Evolutionary conservation across 768 basidiomycete genomes (phyloP).

Genomic region (Tephrocybe rancida): DNA sequence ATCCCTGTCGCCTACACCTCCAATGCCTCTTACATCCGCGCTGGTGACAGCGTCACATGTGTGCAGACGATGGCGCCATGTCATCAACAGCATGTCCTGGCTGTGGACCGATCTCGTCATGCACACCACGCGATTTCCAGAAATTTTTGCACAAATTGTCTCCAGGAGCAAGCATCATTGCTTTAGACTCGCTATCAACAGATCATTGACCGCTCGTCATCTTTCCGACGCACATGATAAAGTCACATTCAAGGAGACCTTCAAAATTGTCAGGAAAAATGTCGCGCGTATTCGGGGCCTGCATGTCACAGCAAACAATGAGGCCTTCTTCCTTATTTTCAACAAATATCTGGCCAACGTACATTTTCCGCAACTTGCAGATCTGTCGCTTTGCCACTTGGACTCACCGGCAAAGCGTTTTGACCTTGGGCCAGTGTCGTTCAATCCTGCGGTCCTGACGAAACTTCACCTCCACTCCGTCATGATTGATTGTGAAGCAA

Average conservation of each 20-base stretch:
- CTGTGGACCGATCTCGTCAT: slow-evolving; percentile 2
- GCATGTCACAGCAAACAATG: neutral
- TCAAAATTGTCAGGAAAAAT: slow-evolving; percentile 1
- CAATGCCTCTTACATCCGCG: neutral
- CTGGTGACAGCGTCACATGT: neutral
- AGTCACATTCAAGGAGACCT: slow-evolving; percentile 6
- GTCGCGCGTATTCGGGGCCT: neutral
- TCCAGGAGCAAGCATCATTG: slow-evolving; percentile 1
- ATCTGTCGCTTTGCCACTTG: neutral
- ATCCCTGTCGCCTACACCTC: neutral
- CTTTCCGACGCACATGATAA: neutral
- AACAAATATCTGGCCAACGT: neutral
- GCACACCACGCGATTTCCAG: slow-evolving; percentile 4
- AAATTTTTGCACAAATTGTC: slow-evolving; percentile 4
- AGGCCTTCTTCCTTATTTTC: neutral
- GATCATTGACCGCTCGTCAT: neutral
- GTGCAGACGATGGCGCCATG: neutral
- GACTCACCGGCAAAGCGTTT: neutral
- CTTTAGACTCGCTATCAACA: neutral
- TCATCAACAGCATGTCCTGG: neutral
- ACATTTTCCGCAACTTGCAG: neutral
- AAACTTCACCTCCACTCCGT: slow-evolving; percentile 1
- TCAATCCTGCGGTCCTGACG: slow-evolving; percentile 4
- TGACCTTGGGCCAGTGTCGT: slow-evolving; percentile 5
- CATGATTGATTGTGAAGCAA: slow-evolving; percentile 9